Evolutionary conservation across 2,329 filamentous ascomycete species (phyloP).

Genomic region (Pseudogymnoascus sp.): DNA sequence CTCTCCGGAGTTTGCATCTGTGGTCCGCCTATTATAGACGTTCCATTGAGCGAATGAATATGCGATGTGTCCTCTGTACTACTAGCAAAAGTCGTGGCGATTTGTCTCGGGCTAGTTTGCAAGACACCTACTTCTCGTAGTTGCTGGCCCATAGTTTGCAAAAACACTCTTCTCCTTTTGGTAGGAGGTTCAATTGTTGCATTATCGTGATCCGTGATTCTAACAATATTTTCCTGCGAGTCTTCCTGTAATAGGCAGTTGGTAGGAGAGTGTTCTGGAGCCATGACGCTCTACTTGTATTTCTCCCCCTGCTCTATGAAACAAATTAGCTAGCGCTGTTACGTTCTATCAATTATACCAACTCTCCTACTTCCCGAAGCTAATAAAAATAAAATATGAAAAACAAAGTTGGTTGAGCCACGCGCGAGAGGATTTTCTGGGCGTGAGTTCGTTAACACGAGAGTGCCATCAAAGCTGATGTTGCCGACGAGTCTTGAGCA

Average conservation of each 20-base stretch:
- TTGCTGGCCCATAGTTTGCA: slow-evolving; percentile 13
- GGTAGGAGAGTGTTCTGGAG: neutral
- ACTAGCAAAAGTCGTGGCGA: neutral
- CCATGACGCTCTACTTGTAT: neutral
- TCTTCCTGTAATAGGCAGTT: neutral
- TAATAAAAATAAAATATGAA: neutral
- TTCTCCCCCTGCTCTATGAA: neutral
- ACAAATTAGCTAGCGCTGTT: neutral
- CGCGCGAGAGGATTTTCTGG: neutral
- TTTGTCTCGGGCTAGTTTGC: neutral
- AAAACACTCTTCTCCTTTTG: slow-evolving; percentile 9
- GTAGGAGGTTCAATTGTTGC: slow-evolving; percentile 2
- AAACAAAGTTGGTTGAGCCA: neutral
- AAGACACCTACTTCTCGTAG: slow-evolving; percentile 5
- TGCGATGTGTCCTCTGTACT: neutral
- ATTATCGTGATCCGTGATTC: neutral
- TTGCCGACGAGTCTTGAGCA: neutral
- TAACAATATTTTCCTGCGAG: neutral
- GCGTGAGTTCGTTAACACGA: neutral
- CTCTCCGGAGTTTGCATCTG: slow-evolving; percentile 12
- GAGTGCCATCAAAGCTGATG: neutral
- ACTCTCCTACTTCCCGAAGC: neutral
- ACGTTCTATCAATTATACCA: neutral
- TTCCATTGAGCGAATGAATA: neutral
- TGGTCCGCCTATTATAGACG: neutral